phyloP scores from a whole-genome alignment of 2,329 filamentous ascomycete species.

The Claviceps monticola region DNA sequence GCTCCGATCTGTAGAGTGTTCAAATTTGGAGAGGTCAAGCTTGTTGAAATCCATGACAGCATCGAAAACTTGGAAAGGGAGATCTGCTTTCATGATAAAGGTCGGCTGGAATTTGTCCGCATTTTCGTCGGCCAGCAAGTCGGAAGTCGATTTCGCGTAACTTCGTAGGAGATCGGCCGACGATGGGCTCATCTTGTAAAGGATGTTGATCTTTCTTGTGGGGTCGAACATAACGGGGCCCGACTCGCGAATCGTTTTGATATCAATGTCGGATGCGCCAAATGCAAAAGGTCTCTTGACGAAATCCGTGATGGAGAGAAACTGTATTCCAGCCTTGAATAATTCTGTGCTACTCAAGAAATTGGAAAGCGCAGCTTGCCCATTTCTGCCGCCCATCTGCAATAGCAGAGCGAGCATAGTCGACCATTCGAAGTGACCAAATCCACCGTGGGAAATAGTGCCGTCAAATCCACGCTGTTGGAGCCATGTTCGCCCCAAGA shows the following conservation, averaged over 20 bases:
- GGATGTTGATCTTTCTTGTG: slow-evolving; percentile 58
- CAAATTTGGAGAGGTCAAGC: slow-evolving; percentile 14
- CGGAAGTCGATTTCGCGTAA: slow-evolving; percentile 61
- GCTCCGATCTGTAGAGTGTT: slow-evolving; percentile 24
- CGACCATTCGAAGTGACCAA: slow-evolving; percentile 88
- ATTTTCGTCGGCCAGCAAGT: slow-evolving; percentile 58
- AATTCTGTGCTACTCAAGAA: slow-evolving; percentile 84
- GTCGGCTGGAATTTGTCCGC: slow-evolving; percentile 72
- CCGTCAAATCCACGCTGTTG: slow-evolving; percentile 71
- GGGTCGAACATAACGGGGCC: slow-evolving; percentile 69
- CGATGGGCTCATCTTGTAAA: slow-evolving; percentile 84
- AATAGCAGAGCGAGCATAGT: slow-evolving; percentile 67
- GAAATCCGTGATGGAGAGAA: slow-evolving; percentile 62
- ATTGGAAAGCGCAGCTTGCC: slow-evolving; percentile 56
- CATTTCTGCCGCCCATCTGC: slow-evolving; percentile 59
- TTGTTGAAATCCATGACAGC: slow-evolving; percentile 24
- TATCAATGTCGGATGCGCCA: slow-evolving; percentile 17
- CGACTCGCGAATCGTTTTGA: slow-evolving; percentile 26
- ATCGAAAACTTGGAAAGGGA: slow-evolving; percentile 43
- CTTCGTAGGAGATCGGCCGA: slow-evolving; percentile 61
- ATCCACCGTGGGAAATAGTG: slow-evolving; percentile 60
- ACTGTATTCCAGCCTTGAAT: slow-evolving; percentile 90
- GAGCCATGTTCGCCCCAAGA: slow-evolving; percentile 80
- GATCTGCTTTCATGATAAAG: slow-evolving; percentile 55
- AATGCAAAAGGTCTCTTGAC: slow-evolving; percentile 49